Conservation (phyloP, 192 early-diverging fungal species). For the Podila epigama region DNA sequence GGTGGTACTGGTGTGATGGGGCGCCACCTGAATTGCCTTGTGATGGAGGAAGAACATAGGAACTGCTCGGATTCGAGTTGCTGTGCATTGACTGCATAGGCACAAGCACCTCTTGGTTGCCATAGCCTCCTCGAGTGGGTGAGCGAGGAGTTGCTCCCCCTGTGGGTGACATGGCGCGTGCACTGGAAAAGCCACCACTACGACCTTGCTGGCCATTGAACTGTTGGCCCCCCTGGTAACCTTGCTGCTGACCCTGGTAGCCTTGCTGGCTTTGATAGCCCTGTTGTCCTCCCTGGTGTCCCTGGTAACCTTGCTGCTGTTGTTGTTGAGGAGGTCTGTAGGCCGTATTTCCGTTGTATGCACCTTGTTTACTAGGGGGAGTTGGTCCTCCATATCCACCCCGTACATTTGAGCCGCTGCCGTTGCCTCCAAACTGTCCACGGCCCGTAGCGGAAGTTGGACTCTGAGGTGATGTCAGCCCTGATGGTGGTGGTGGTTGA, state of each 20-base stretch:
- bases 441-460: not conserved
- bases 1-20: too few species aligned
- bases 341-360: not conserved
- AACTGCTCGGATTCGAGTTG: not conserved
- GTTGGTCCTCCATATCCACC: not conserved
- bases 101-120: not conserved
- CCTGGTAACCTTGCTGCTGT: not conserved
- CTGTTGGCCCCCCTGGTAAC: too few species aligned
- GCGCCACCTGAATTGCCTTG: not conserved
- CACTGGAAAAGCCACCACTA: not conserved
- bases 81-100: not conserved
- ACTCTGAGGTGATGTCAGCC: not conserved
- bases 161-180: not conserved
- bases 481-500: not conserved
- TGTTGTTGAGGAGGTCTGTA: too few species aligned
- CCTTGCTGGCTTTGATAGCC: too few species aligned
- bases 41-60: not conserved
- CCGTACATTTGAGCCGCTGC: not conserved
- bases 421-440: not conserved
- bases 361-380: not conserved
- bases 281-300: too few species aligned
- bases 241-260: too few species aligned
- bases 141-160: not conserved
- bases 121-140: not conserved
- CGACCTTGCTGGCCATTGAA: conserved; percentile 1